Evolutionary conservation across 2,329 filamentous ascomycete species (phyloP).

Genomic region (Talaromyces sp.): DNA sequence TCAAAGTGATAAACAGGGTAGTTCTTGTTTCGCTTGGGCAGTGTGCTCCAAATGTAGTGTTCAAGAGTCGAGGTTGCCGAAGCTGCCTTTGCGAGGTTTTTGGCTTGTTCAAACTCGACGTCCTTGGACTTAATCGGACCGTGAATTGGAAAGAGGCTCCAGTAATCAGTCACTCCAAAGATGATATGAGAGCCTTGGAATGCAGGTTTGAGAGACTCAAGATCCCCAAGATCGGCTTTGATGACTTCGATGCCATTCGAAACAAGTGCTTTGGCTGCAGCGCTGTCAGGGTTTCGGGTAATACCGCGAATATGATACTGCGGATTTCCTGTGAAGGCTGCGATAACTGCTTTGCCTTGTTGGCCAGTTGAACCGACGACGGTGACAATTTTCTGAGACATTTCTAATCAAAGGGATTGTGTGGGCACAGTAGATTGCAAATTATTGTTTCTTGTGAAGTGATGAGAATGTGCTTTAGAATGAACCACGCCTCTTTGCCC

Average conservation of each 20-base stretch:
- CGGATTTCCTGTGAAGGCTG: constrained; percentile 24
- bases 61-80: constrained; percentile 37
- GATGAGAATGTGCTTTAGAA: too few relatives aligned
- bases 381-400: constrained; percentile 24
- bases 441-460: too few relatives aligned
- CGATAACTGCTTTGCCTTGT: constrained; percentile 38
- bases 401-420: too few relatives aligned
- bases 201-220: constrained; percentile 26
- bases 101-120: constrained; percentile 29
- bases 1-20: neutral
- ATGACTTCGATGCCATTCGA: constrained; percentile 29
- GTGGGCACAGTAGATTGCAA: too few relatives aligned
- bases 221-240: constrained; percentile 28
- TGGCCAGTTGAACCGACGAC: constrained; percentile 43
- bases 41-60: constrained; percentile 48
- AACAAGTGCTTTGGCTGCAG: constrained; percentile 22
- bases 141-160: neutral
- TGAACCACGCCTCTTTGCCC: too few relatives aligned
- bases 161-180: constrained; percentile 57
- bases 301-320: constrained; percentile 28
- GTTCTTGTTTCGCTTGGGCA: constrained; percentile 44
- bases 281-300: constrained; percentile 28
- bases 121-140: neutral
- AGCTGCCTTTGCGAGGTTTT: constrained; percentile 54
- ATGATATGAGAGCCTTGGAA: constrained; percentile 49